Base-by-base conservation (phyloP, 2,329 filamentous ascomycete species). In the Fusarium equiseti region DNA sequence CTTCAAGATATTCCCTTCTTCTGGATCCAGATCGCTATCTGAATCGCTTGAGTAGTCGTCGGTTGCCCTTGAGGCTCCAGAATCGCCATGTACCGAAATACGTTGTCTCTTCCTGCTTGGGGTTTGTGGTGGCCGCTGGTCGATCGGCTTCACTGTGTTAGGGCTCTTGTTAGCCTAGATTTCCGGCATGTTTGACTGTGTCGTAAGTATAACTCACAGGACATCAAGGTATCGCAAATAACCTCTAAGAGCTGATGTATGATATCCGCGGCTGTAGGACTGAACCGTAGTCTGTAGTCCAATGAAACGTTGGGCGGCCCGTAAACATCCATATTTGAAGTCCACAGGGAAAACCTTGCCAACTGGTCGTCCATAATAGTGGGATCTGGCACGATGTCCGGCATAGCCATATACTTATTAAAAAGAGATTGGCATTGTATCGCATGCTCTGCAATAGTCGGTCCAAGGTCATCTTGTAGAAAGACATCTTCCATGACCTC, bases 301-400 rank as follows among this genome's bases (percentile, higher is more conserved):
- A 58, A 18, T 6, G 35, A 58, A 8, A 58, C 27, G 22, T 58
- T 58, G 4, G 32, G 55, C 6, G 55, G 55, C 1, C 55, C 55
- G 27, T 51, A 58, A 3, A 58, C 55, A 6, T 58, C 45, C 55
- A 58, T 58, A 10, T 58, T 51, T 6, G 55, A 58, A n/a, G 55
- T 10, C 55, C 55, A 58, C 11, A 51, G 4, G 1, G 55, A 51
- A 6, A 58, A 51, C 2, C 55, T 22, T 11, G 55, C 55, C 10
- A 51, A 4, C 26, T 58, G 45, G 20, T 58, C 55, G 22, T 58
- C 55, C n/a, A 58, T 51, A 13, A 51, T 43, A 7, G 45, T 58
- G 7, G 35, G 45, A n/a, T 58, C 55, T 16, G 26, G 45, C 6
- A 58, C 26, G 18, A 11, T 43, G 2, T 43, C 18, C 3, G 55